Percentiles rank a stretch among this genome's conserved stretches.
These are phyloP conservation scores for Anthostomella pinea DNA, from an alignment of 2,329 filamentous ascomycete genomes.

Conservation along the genomic window DNA sequence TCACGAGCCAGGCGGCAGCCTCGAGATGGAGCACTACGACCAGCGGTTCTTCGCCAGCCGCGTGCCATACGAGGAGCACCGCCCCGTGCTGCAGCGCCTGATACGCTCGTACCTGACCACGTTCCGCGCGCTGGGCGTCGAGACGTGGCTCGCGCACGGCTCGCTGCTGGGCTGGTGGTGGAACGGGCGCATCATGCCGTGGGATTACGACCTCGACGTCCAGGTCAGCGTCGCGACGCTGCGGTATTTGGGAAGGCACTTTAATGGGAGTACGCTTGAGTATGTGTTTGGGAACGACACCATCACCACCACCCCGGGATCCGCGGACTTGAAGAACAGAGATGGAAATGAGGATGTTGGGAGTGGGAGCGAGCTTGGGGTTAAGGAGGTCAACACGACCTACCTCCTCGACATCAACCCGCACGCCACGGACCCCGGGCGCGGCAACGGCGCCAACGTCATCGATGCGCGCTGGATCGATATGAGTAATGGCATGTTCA, in stretches of 20 bases:
- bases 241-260: slow-evolving; percentile 58
- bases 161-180: slow-evolving; percentile 88
- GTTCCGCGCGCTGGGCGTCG: slow-evolving; percentile 61
- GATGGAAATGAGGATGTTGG: slow-evolving; percentile 13
- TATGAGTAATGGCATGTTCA: slow-evolving; percentile 69
- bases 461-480: slow-evolving; percentile 87
- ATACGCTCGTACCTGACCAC: slow-evolving; percentile 71
- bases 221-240: slow-evolving; percentile 71
- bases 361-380: neutral
- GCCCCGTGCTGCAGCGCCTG: slow-evolving; percentile 64
- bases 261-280: slow-evolving; percentile 66
- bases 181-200: slow-evolving; percentile 74
- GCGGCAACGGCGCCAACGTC: slow-evolving; percentile 69
- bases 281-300: slow-evolving; percentile 44
- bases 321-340: slow-evolving; percentile 37
- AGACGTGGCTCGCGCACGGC: slow-evolving; percentile 86
- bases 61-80: slow-evolving; percentile 65
- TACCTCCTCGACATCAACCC: slow-evolving; percentile 80
- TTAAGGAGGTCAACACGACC: slow-evolving; percentile 31
- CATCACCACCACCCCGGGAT: neutral
- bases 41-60: slow-evolving; percentile 61
- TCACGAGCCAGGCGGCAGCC: slow-evolving; percentile 58
- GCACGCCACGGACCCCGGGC: slow-evolving; percentile 57
- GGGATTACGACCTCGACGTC: slow-evolving; percentile 83
- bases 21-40: slow-evolving; percentile 71